Evolutionary conservation across 164 flowering plant species (phyloP).

Genomic region (Piper longum): DNA sequence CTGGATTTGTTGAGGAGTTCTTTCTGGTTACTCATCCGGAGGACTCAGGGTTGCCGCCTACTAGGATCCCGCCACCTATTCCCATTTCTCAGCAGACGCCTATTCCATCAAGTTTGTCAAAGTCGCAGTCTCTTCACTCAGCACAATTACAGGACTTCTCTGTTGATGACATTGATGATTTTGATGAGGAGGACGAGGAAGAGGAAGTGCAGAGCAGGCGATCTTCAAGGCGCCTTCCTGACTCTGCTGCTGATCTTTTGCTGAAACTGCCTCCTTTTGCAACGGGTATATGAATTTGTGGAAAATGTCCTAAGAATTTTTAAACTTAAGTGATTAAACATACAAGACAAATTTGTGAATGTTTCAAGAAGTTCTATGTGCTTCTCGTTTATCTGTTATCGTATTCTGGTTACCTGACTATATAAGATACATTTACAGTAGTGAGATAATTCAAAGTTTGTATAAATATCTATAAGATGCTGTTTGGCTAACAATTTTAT

Average conservation of each 20-base stretch:
- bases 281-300: slow-evolving; percentile 40
- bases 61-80: slow-evolving; percentile 66
- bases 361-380: background rate
- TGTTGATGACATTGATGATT: slow-evolving; percentile 88
- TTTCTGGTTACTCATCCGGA: slow-evolving; percentile 71
- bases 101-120: slow-evolving; percentile 23
- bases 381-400: background rate
- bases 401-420: background rate
- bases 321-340: background rate
- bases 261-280: slow-evolving; percentile 64
- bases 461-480: background rate
- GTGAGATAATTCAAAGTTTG: too few relatives aligned
- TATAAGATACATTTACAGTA: too few relatives aligned
- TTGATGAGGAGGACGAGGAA: slow-evolving; percentile 67
- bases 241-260: slow-evolving; percentile 64
- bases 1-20: slow-evolving; percentile 61
- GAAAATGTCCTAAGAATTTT: too few relatives aligned
- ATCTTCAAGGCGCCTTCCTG: slow-evolving; percentile 48
- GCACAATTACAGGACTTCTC: slow-evolving; percentile 53
- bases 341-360: background rate
- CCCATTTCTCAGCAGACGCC: slow-evolving; percentile 39
- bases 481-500: background rate
- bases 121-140: slow-evolving; percentile 57
- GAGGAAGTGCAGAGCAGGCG: slow-evolving; percentile 53
- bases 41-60: slow-evolving; percentile 81